Evolutionary conservation across 371 early-diverging fungal species (phyloP), one percentile per base, ranked within the genome.

Genomic region (Mortierella sp.): DNA sequence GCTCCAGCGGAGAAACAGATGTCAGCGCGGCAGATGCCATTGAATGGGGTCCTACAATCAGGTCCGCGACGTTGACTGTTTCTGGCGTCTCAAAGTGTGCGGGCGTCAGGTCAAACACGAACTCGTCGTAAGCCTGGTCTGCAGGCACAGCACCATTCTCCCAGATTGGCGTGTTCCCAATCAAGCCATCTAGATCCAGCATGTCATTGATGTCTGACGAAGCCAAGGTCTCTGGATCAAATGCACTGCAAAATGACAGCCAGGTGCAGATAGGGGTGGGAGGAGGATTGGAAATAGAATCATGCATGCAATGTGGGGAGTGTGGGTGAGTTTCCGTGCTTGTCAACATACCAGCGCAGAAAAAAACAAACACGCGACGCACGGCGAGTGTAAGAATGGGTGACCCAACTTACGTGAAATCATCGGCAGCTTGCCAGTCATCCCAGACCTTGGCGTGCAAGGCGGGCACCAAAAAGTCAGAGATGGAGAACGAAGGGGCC

Each of bases 361-460:
- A 43, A 31, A 28, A 34, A 19, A 40, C 14, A n/a, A 9, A 21
- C n/a, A n/a, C n/a, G n/a, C n/a, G n/a, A n/a, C n/a, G n/a, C n/a
- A n/a, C n/a, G n/a, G n/a, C n/a, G n/a, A n/a, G n/a, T n/a, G n/a
- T n/a, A n/a, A n/a, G n/a, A n/a, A n/a, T n/a, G n/a, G n/a, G n/a
- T n/a, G n/a, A n/a, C n/a, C n/a, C n/a, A n/a, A 46, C 76, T 52
- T 67, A 74, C 76, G 64, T 60, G 54, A 55, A 74, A 41, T 72
- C 76, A 39, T 63, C 76, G 5, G 63, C 64, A 41, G 57, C 60
- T 40, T 74, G 68, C 76, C 76, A 74, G 39, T 74, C 76, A 5
- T 74, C 76, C 76, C 76, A 74, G 50, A 63, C 68, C 49, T 74
- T 74, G 51, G 68, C 56, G 56, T 74, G 76, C 60, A 74, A 54